A percentile compares a stretch with the other conserved stretches of the same genome.
Evolutionary conservation across 768 basidiomycete genomes (phyloP).

Genomic region (Hirschioporus abietinus): DNA sequence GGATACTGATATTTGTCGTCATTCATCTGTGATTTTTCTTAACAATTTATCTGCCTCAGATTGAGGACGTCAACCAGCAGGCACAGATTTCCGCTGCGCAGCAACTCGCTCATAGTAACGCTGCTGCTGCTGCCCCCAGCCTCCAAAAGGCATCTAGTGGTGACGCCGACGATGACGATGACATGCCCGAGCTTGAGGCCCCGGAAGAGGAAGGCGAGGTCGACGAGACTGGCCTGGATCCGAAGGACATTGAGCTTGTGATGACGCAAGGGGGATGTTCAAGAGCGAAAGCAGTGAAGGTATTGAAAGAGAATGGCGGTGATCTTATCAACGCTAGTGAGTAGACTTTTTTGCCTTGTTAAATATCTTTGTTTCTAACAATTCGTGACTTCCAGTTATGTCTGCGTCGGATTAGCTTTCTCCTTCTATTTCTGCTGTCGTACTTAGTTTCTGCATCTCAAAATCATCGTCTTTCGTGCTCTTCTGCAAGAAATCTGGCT

Average conservation of each 20-base stretch:
- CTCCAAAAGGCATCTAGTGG: conserved; percentile 23
- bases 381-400: conserved; percentile 58
- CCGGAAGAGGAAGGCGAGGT: conserved; percentile 76
- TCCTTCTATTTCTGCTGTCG: conserved; percentile 21
- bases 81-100: conserved; percentile 75
- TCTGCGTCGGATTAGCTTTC: conserved; percentile 76
- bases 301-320: conserved; percentile 85
- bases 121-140: conserved; percentile 37
- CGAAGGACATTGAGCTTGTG: conserved; percentile 93
- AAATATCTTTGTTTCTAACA: conserved; percentile 12
- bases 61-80: conserved; percentile 83
- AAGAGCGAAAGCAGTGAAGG: conserved; percentile 87
- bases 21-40: not conserved
- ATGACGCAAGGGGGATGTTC: conserved; percentile 84
- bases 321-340: conserved; percentile 96
- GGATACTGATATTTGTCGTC: conserved; percentile 9
- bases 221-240: conserved; percentile 85
- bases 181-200: conserved; percentile 79
- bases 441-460: conserved; percentile 18
- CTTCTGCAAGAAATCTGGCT: too few species aligned
- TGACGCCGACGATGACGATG: conserved; percentile 63
- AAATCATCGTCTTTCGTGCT: not conserved
- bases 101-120: conserved; percentile 55
- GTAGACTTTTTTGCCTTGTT: conserved; percentile 29
- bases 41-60: conserved; percentile 32